Base-by-base conservation (phyloP, 2,329 filamentous ascomycete genomes). In the Didymella lethalis region DNA sequence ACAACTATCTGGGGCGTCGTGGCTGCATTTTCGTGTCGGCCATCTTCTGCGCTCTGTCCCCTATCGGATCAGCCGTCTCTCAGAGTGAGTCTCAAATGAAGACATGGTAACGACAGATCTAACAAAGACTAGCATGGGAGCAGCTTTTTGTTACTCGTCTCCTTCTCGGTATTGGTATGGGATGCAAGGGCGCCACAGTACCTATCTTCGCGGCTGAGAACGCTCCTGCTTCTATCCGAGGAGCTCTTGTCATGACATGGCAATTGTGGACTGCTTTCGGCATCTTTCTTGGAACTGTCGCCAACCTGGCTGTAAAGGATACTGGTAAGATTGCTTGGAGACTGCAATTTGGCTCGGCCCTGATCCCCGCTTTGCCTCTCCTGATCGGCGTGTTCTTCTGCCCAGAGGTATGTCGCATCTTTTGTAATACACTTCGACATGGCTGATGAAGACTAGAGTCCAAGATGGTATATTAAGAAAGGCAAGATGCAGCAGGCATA, bases 201-300 rank as follows among this genome's bases (percentile, higher is more conserved):
- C 80, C 80, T 14, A 69, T 75, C 12, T 83, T 82, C 60, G 78
- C 79, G 0, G 80, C 81, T 0, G 82, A 84, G 63, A 80, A 78
- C 51, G 75, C 80, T 0, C 82, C 82, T 0, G 79, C 81, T 1
- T 76, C 73, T 5, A 83, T 84, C 34, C 78, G 82, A 54, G 83
- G 83, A 25, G 80, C 77, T 12, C 67, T 82, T 0, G 80, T 81
- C 28, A 82, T 81, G 79, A 72, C 71, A 29, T 82, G 79, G 79
- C 79, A 82, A 50, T 72, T 81, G 48, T 79, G 76, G 75, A 77
- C 74, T 0, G 73, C 74, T 1, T 77, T 82, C 48, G 80, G 80
- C 1, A 83, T 83, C 61, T 80, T 82, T 67, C 68, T 82, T 0
- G 80, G 80, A 3, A 74, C 20, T 67, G 76, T 18, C 74, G 79